Evolutionary conservation across 805 yeast genomes (phyloP).

Genomic region (Candida anglica): DNA sequence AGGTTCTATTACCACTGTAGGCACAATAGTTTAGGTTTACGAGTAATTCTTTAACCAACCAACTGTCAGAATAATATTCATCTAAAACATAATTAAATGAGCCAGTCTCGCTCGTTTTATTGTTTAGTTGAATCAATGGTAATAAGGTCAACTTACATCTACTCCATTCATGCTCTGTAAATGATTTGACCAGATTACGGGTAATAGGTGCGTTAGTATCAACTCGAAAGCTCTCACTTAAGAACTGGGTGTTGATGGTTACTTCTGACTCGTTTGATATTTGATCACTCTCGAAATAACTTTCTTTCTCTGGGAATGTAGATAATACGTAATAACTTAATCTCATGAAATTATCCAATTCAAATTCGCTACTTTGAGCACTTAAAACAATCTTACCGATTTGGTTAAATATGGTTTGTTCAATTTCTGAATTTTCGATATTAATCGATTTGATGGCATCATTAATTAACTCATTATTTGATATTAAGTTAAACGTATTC

Average conservation of each 20-base stretch:
- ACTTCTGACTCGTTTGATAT: neutral
- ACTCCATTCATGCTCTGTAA: constrained; percentile 32
- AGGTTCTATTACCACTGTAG: constrained; percentile 33
- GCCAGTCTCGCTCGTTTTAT: constrained; percentile 29
- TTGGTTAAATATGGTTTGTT: neutral
- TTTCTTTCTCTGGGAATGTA: neutral
- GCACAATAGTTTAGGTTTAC: constrained; percentile 27
- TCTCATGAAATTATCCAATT: neutral
- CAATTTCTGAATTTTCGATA: neutral
- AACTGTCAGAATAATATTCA: constrained; percentile 5
- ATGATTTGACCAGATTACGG: neutral
- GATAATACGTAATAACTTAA: neutral
- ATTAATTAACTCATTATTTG: constrained; percentile 2
- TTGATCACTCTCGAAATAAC: too few relatives aligned
- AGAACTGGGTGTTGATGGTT: neutral
- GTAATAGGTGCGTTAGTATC: neutral
- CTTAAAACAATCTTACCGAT: neutral
- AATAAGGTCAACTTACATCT: constrained; percentile 32
- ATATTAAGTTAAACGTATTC: constrained; percentile 11
- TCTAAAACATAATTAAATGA: constrained; percentile 23
- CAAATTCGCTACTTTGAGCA: neutral
- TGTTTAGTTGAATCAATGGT: constrained; percentile 31
- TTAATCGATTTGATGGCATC: neutral
- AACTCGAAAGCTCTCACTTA: neutral
- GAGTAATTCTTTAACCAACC: constrained; percentile 13